Evolutionary conservation across 2,329 filamentous ascomycete species (phyloP).

Genomic region (Cladophialophora psammophila): DNA sequence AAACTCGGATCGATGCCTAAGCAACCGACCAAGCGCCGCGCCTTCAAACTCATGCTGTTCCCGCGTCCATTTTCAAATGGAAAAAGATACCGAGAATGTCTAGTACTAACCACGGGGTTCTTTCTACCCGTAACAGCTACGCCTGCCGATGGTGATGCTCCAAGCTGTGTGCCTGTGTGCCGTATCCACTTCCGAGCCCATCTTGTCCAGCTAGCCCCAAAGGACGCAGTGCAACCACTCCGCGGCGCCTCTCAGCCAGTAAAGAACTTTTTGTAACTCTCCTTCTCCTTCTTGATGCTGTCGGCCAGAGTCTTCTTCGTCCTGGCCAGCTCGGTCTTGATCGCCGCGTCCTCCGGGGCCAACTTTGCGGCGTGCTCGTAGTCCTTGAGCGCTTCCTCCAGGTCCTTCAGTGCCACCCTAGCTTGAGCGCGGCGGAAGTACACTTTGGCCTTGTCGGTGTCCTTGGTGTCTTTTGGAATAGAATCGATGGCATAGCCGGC

Average conservation of each 20-base stretch:
- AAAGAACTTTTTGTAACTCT: slow-evolving; percentile 92
- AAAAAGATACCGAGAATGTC: neutral
- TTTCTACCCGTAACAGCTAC: neutral
- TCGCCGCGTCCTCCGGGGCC: slow-evolving; percentile 75
- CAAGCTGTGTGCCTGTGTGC: neutral
- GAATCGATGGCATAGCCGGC: slow-evolving; percentile 77
- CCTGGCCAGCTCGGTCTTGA: slow-evolving; percentile 75
- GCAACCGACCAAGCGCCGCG: neutral
- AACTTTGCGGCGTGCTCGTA: slow-evolving; percentile 78
- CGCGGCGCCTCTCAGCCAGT: slow-evolving; percentile 17
- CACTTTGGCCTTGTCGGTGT: slow-evolving; percentile 84
- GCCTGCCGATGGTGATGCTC: neutral
- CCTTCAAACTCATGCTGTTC: neutral
- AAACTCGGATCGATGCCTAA: too few species aligned
- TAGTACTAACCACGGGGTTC: neutral
- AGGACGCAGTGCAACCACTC: neutral
- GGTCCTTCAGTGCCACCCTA: slow-evolving; percentile 78
- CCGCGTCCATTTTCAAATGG: neutral
- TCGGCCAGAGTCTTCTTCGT: slow-evolving; percentile 79
- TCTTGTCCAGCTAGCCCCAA: neutral
- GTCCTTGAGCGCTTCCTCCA: slow-evolving; percentile 78
- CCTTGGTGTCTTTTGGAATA: slow-evolving; percentile 67
- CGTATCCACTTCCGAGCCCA: neutral
- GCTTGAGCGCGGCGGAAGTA: slow-evolving; percentile 83
- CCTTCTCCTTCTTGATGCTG: slow-evolving; percentile 85